Conservation (phyloP, 2,329 filamentous ascomycete genomes). For the Nemania sp. region DNA sequence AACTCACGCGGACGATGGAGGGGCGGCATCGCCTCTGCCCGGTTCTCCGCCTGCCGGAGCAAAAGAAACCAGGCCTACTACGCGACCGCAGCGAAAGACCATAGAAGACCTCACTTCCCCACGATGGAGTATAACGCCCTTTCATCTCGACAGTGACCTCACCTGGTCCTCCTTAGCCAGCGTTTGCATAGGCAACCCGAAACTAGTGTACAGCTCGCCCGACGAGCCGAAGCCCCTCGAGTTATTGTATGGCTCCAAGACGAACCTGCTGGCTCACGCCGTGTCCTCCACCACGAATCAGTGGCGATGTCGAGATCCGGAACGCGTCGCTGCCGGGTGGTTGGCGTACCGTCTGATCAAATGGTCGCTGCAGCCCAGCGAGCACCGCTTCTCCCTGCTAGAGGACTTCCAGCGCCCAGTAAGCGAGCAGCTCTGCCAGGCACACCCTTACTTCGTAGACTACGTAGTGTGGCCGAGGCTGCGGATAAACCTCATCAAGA, state of each 20-base stretch:
- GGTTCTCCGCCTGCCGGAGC: background rate
- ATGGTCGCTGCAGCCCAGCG: background rate
- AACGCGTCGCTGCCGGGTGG: background rate
- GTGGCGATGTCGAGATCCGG: constrained; percentile 2
- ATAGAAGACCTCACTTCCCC: background rate
- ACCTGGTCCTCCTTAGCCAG: background rate
- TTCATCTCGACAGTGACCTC: background rate
- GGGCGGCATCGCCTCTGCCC: background rate
- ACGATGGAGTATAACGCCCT: background rate
- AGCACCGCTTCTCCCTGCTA: constrained; percentile 2
- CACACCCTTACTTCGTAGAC: constrained; percentile 6
- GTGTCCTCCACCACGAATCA: background rate
- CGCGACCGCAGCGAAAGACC: background rate
- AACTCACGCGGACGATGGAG: background rate
- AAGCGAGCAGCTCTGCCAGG: background rate
- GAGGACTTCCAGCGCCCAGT: background rate
- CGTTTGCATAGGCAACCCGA: background rate
- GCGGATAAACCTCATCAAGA: constrained; percentile 2
- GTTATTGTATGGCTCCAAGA: constrained; percentile 2
- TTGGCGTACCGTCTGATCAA: background rate
- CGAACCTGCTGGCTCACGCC: background rate
- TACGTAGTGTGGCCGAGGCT: background rate
- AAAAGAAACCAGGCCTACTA: background rate
- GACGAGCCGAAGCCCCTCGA: background rate
- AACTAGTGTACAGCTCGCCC: background rate